phyloP scores from a whole-genome alignment of 2,329 filamentous ascomycete species.

The Didymosphaeria variabile region DNA sequence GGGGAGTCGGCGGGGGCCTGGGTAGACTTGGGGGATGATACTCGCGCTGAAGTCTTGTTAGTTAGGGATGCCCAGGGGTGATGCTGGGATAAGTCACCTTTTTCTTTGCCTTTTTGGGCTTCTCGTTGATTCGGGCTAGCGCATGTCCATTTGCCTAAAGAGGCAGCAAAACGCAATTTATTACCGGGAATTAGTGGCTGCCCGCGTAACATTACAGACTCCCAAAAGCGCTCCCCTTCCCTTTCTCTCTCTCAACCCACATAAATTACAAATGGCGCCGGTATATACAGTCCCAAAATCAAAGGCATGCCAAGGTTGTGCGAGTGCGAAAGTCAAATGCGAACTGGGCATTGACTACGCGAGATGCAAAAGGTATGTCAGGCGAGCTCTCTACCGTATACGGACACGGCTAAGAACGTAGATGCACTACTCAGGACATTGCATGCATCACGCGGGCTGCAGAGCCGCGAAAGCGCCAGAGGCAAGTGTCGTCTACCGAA shows the following conservation, averaged over 20 bases:
- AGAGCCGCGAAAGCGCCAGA: constrained; percentile 20
- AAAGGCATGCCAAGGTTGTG: constrained; percentile 22
- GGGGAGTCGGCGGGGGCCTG: too few species aligned
- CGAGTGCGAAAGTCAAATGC: constrained; percentile 21
- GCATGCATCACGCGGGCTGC: constrained; percentile 17
- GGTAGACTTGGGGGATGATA: too few species aligned
- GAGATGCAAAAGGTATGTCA: constrained; percentile 23
- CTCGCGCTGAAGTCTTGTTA: too few species aligned
- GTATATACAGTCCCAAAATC: constrained; percentile 17
- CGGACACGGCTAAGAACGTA: constrained; percentile 1
- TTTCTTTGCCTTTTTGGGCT: too few species aligned
- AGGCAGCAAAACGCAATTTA: background rate
- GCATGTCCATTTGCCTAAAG: background rate
- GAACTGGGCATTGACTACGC: constrained; percentile 20
- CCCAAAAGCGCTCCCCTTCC: background rate
- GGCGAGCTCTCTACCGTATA: background rate
- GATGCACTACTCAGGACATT: constrained; percentile 17
- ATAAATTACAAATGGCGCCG: constrained; percentile 14
- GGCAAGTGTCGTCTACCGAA: background rate
- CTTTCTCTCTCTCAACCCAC: background rate
- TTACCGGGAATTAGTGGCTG: background rate
- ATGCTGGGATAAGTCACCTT: too few species aligned
- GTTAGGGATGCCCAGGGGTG: too few species aligned
- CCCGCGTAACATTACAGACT: constrained; percentile 1
- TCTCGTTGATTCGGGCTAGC: background rate